Evolutionary conservation across 306 rosid genomes (phyloP), one percentile per base, ranked within the genome.

Genomic region (Sesbania bispinosa): DNA sequence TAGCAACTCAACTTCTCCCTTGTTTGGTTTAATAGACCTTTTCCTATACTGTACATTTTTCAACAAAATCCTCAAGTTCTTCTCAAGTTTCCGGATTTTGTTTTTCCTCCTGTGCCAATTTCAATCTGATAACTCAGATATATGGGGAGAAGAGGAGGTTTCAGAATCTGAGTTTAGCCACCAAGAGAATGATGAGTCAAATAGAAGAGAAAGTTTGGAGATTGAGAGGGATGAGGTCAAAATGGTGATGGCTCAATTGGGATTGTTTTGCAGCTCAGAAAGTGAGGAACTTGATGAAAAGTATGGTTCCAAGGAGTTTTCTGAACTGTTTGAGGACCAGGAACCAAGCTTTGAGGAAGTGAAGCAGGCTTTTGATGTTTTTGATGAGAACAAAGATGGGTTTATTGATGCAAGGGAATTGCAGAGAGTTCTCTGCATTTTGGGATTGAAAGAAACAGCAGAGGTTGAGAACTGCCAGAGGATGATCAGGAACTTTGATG

Each of bases 291-390:
- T 66, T 45, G 69, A 62, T 0, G 80, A 69, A 16, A 71, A 42
- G n/a, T 73, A 84, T 68, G 58, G 74, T 59, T 64, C 79, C 39
- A 55, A 68, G 47, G 88, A 85, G 43, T 39, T 86, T 53, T 78
- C 85, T 39, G 82, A 29, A 29, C 62, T 90, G 84, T 90, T 94
- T 85, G 89, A 90, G 10, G 98, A 90, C 62, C 72, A 78, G 27
- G 97, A 94, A 60, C 98, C 98, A 3, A 88, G 97, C 68, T 52
- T 90, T 61, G 90, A 80, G 69, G 98, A 94, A 76, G 75, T 94
- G 74, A 94, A 90, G 73, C 84, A 85, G 63, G 96, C 97, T 74
- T 94, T 94, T 69, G 85, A 90, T 74, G 94, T 90, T 46, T 90
- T 85, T 79, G 98, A 94, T 83, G 71, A 66, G 79, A 94, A 90